Conservation (phyloP, 2,329 filamentous ascomycete species). For the Ascochyta viciae-villosae region DNA sequence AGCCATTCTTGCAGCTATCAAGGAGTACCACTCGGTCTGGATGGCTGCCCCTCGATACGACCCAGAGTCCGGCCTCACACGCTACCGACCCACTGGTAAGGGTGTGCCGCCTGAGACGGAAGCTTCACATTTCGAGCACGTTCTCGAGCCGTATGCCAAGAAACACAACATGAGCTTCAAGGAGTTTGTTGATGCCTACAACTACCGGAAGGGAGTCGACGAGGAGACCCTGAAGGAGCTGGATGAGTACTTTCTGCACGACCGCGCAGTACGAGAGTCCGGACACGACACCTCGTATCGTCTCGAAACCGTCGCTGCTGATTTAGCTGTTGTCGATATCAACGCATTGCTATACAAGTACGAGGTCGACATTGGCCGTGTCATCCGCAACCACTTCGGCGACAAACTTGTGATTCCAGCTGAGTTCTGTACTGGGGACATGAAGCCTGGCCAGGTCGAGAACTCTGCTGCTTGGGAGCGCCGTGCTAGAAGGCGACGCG, state of each 20-base stretch:
- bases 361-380: slow-evolving; percentile 88
- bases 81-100: slow-evolving; percentile 82
- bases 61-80: slow-evolving; percentile 76
- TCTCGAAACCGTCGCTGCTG: slow-evolving; percentile 78
- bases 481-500: slow-evolving; percentile 81
- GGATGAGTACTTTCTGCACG: slow-evolving; percentile 94
- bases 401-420: slow-evolving; percentile 82
- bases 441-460: slow-evolving; percentile 73
- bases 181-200: slow-evolving; percentile 89
- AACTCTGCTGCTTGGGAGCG: slow-evolving; percentile 91
- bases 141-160: slow-evolving; percentile 80
- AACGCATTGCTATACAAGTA: slow-evolving; percentile 98
- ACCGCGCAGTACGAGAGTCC: slow-evolving; percentile 93
- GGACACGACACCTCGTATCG: slow-evolving; percentile 97
- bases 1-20: slow-evolving; percentile 89
- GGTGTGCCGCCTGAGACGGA: slow-evolving; percentile 94
- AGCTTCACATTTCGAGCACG: slow-evolving; percentile 81
- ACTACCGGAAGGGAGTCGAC: slow-evolving; percentile 69
- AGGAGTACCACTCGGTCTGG: slow-evolving; percentile 94
- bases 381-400: slow-evolving; percentile 82
- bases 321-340: slow-evolving; percentile 91
- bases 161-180: slow-evolving; percentile 84
- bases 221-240: slow-evolving; percentile 74
- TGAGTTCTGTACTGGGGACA: slow-evolving; percentile 76
- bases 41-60: slow-evolving; percentile 75